These are phyloP conservation scores for Ustilago tritici DNA, from an alignment of 1,284 basidiomycete genomes.

Conservation along the genomic window DNA sequence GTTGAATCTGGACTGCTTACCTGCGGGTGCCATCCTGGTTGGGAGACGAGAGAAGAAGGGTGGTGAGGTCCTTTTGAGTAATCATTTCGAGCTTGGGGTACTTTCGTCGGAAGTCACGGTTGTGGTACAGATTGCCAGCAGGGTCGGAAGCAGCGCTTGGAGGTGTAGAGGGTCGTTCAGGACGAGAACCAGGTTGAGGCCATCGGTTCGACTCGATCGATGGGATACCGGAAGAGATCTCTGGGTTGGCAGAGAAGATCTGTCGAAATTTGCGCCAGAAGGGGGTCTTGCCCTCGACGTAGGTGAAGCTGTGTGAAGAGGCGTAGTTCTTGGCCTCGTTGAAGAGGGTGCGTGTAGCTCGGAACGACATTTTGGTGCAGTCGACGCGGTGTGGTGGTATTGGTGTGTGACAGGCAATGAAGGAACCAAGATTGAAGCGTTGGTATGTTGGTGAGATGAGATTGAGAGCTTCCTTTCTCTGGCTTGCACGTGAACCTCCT, in stretches of 20 bases:
- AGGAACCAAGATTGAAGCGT: background rate
- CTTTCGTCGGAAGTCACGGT: slow-evolving; percentile 89
- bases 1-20: slow-evolving; percentile 32
- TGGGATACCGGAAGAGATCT: slow-evolving; percentile 92
- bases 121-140: slow-evolving; percentile 77
- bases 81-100: slow-evolving; percentile 80
- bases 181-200: slow-evolving; percentile 86
- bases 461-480: background rate
- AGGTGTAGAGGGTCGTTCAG: slow-evolving; percentile 85
- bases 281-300: slow-evolving; percentile 65
- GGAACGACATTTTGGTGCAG: slow-evolving; percentile 40
- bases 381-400: background rate
- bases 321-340: slow-evolving; percentile 58
- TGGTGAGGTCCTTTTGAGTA: slow-evolving; percentile 72
- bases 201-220: slow-evolving; percentile 79
- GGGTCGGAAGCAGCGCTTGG: slow-evolving; percentile 76
- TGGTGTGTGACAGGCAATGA: background rate
- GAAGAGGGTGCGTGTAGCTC: slow-evolving; percentile 50
- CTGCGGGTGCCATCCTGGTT: slow-evolving; percentile 71
- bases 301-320: slow-evolving; percentile 64
- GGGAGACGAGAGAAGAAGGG: slow-evolving; percentile 84
- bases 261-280: slow-evolving; percentile 69
- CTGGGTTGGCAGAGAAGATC: slow-evolving; percentile 77
- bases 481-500: background rate
- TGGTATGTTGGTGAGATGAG: slow-evolving; percentile 2